A percentile compares a stretch with the other conserved stretches of the same genome.
Conservation (phyloP, 306 rosid genomes). For the Cicer arietinum region DNA sequence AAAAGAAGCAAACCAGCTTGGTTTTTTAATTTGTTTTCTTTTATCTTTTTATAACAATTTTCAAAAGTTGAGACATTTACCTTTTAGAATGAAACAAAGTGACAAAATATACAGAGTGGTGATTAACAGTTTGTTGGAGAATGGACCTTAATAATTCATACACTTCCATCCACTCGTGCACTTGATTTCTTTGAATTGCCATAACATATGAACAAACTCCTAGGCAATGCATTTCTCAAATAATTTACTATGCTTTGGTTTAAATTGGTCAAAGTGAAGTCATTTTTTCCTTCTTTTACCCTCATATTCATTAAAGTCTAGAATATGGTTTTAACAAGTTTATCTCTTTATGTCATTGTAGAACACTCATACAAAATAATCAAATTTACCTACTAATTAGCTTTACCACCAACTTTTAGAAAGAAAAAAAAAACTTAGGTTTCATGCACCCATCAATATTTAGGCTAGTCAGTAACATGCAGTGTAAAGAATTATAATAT, state of each 20-base stretch:
- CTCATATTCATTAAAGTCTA: background rate
- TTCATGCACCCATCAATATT: constrained; percentile 3
- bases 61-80: constrained; percentile 45
- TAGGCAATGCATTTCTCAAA: constrained; percentile 39
- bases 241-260: constrained; percentile 39
- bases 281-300: constrained; percentile 1
- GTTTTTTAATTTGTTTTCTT: constrained; percentile 28
- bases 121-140: constrained; percentile 43
- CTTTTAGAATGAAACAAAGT: constrained; percentile 52
- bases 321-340: background rate
- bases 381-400: constrained; percentile 39
- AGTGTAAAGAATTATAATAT: constrained; percentile 16
- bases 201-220: constrained; percentile 43
- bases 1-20: constrained; percentile 53
- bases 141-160: constrained; percentile 42
- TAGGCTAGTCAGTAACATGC: constrained; percentile 38
- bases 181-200: constrained; percentile 27
- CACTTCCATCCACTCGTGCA: constrained; percentile 54
- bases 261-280: constrained; percentile 19
- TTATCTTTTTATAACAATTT: constrained; percentile 20
- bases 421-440: background rate
- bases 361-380: constrained; percentile 13
- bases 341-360: background rate
- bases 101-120: constrained; percentile 46
- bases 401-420: constrained; percentile 45